These are phyloP conservation scores for Dendrostoma leiphaemia DNA, from an alignment of 2,329 filamentous ascomycete genomes.

Conservation along the genomic window DNA sequence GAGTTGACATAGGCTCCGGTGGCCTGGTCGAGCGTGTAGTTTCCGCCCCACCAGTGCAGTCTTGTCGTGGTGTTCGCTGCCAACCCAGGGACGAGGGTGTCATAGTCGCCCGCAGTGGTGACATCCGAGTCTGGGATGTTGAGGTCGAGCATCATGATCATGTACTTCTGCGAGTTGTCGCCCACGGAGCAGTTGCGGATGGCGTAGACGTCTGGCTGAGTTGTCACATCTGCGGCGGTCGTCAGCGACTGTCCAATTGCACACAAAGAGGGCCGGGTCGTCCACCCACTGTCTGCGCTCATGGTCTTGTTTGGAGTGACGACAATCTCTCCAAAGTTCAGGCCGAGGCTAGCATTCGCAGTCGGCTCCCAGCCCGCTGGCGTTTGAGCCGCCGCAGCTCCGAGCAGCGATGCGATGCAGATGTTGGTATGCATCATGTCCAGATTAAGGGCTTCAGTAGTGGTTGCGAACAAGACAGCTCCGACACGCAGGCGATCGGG, in stretches of 20 bases:
- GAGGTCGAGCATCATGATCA: not conserved
- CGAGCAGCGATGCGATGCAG: not conserved
- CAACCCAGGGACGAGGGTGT: not conserved
- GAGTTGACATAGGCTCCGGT: not conserved
- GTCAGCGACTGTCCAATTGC: not conserved
- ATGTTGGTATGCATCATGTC: not conserved
- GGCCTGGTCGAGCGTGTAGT: not conserved
- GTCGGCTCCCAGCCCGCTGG: not conserved
- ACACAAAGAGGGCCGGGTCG: not conserved
- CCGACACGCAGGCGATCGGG: not conserved
- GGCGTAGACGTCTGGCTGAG: not conserved
- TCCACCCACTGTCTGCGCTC: not conserved
- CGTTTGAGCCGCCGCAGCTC: not conserved
- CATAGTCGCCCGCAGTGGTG: not conserved
- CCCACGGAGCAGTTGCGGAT: not conserved
- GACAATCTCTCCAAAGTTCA: not conserved
- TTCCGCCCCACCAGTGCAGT: not conserved
- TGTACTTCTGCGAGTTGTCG: not conserved
- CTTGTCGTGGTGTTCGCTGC: not conserved
- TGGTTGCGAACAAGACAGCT: not conserved
- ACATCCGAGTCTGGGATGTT: not conserved
- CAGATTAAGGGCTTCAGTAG: not conserved
- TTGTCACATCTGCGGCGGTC: not conserved
- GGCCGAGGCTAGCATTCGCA: not conserved
- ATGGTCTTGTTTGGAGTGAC: not conserved